Evolutionary conservation across 2,329 filamentous ascomycete species (phyloP).

Genomic region (Hypocrella siamensis): DNA sequence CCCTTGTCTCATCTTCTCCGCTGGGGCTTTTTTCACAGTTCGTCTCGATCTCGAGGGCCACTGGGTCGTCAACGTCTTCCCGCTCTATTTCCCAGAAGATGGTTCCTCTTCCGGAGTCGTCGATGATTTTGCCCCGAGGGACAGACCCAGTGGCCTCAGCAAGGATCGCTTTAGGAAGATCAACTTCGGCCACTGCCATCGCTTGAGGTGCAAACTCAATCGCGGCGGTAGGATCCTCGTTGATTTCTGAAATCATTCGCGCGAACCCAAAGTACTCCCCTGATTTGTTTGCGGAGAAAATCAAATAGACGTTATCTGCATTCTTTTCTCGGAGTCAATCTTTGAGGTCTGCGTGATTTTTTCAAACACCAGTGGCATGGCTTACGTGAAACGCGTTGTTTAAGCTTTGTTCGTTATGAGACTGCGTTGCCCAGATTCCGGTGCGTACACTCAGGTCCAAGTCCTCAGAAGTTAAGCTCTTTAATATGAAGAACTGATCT

Average conservation of each 20-base stretch:
- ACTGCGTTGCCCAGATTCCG: slow-evolving; percentile 85
- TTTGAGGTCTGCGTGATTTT: slow-evolving; percentile 33
- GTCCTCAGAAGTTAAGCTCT: slow-evolving; percentile 83
- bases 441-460: slow-evolving; percentile 77
- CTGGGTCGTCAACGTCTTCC: slow-evolving; percentile 31
- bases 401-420: slow-evolving; percentile 74
- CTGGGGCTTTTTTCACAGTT: slow-evolving; percentile 22
- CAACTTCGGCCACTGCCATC: slow-evolving; percentile 41
- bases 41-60: slow-evolving; percentile 25
- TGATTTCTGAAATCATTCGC: slow-evolving; percentile 73
- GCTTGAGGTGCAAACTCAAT: slow-evolving; percentile 54
- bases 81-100: slow-evolving; percentile 88
- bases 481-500: slow-evolving; percentile 64
- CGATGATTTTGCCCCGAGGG: slow-evolving; percentile 74
- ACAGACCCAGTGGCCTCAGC: slow-evolving; percentile 65
- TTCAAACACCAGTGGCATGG: not conserved
- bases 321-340: no score
- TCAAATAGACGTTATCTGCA: slow-evolving; percentile 74
- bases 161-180: slow-evolving; percentile 63
- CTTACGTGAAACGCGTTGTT: slow-evolving; percentile 71
- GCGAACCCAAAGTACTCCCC: slow-evolving; percentile 95
- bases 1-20: slow-evolving; percentile 37
- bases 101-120: slow-evolving; percentile 83
- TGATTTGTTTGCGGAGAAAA: slow-evolving; percentile 95
- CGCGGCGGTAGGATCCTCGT: slow-evolving; percentile 55